Evolutionary conservation across 768 basidiomycete species (phyloP), one percentile per base, ranked within the genome.

Genomic region (Mycena pura): DNA sequence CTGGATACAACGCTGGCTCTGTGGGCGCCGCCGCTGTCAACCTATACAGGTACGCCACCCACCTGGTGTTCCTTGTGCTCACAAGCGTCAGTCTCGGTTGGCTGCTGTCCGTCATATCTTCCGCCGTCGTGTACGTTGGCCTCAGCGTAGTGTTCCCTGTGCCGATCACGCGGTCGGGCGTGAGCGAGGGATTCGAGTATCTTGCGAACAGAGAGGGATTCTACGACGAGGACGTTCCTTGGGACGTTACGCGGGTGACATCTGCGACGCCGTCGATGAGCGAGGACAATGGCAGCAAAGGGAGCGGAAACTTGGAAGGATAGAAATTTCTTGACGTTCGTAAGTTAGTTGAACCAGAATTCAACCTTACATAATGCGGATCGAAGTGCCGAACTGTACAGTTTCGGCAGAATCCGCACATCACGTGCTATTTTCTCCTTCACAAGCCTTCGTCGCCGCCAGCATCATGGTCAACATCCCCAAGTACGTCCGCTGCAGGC

Each of bases 391-490:
- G n/a, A n/a, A n/a, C n/a, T n/a, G n/a, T n/a, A n/a, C n/a, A n/a
- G n/a, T n/a, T n/a, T n/a, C n/a, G n/a, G n/a, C n/a, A n/a, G n/a
- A n/a, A n/a, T n/a, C n/a, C n/a, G n/a, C n/a, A n/a, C 32, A 34
- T 55, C 54, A 56, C 54, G 54, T 56, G 54, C n/a, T 1, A 11
- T 39, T 13, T 19, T 31, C 21, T 6, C 32, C 24, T 29, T 22
- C 50, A 2, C 4, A 34, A 45, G 10, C 19, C 51, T 21, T 77
- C 77, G 76, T 74, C 78, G 74, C 71, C 77, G 73, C 67, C 78
- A 74, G 71, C 78, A 76, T 63, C 74, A 96, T 96, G 93, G 93
- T 96, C 81, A 95, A 95, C 86, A 88, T 96, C 70, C 94, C 93
- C 76, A 96, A 96, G 93, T 93, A 69, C 69, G 92, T 85, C 24